These are phyloP conservation scores for Verticillium nubilum DNA, from an alignment of 2,329 filamentous ascomycete species.

Conservation along the genomic window DNA sequence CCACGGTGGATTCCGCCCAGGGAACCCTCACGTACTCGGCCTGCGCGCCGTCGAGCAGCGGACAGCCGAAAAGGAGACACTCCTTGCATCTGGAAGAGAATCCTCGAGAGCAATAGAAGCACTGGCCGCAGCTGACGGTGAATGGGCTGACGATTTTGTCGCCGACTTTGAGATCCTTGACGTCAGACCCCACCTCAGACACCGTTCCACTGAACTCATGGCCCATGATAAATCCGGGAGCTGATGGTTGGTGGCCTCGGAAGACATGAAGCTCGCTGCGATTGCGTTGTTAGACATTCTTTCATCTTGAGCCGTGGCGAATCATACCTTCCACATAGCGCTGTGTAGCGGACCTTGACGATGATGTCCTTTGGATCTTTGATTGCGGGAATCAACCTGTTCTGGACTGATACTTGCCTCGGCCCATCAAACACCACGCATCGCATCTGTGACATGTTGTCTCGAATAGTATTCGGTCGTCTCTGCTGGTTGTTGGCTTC, in stretches of 20 bases:
- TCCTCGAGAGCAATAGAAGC: conserved; percentile 79
- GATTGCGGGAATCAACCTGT: conserved; percentile 72
- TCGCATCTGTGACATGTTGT: background rate
- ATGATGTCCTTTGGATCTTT: conserved; percentile 69
- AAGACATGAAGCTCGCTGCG: conserved; percentile 74
- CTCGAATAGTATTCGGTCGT: too few relatives aligned
- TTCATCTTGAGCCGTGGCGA: background rate
- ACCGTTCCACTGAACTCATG: conserved; percentile 84
- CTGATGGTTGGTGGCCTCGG: conserved; percentile 70
- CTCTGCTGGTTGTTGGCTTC: too few relatives aligned
- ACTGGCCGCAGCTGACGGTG: conserved; percentile 70
- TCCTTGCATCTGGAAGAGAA: conserved; percentile 73
- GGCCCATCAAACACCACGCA: conserved; percentile 77
- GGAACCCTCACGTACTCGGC: conserved; percentile 81
- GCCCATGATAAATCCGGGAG: conserved; percentile 62
- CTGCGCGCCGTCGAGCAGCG: conserved; percentile 68
- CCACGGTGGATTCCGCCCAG: conserved; percentile 72
- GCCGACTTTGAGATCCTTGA: conserved; percentile 65
- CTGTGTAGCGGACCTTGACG: conserved; percentile 77
- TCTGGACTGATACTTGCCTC: conserved; percentile 68
- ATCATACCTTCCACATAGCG: conserved; percentile 77
- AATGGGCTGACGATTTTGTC: conserved; percentile 82
- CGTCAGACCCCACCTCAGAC: conserved; percentile 59
- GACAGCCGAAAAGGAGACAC: conserved; percentile 64
- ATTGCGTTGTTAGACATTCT: background rate